Base-by-base conservation (phyloP, 1,284 basidiomycete genomes). In the Heterobasidion occidentale region DNA sequence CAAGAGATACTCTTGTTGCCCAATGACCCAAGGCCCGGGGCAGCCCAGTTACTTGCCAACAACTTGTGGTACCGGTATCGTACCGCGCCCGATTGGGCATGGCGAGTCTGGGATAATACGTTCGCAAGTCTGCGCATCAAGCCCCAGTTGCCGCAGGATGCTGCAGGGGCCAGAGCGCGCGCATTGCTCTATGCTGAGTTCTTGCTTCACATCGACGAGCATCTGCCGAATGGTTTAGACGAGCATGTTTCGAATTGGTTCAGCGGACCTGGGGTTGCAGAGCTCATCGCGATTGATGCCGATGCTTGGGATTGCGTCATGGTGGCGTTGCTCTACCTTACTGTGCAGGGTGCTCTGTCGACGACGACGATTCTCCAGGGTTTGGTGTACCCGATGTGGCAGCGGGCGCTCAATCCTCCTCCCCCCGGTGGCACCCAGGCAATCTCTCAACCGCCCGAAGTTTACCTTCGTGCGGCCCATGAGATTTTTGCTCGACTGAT, bases 71-170 rank as follows among this genome's bases (percentile, higher is more conserved):
- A 88, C 69, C 87, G 88, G 64, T 91, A 90, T 63, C 79, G 84
- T 44, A 79, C 78, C 3, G 81, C 85, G 0, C 65, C 71, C 9
- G 78, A 88, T 60, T 91, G 88, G 88, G 85, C 79, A 1, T 85
- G 80, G 78, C 84, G 83, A 60, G 85, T 87, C 9, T 90, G 90
- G 87, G 87, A 91, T 62, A 88, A 88, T 63, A 81, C 83, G 1
- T 73, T 92, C 51, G 80, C 84, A 7, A 84, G 81, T 46, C 84
- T 87, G 20, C 56, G 58, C 36, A 53, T 53, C 65, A 75, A 87
- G 50, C 80, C 84, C 7, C 67, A 69, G 48, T 78, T 85, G 72
- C 77, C 77, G 11, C 61, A 71, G 8, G 81, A 86, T 56, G 54
- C 68, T 7, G 64, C 67, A 54, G 74, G 68, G 34, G 78, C 79